These are phyloP conservation scores for Fusarium musae DNA, from an alignment of 2,329 filamentous ascomycete genomes.

Conservation along the genomic window DNA sequence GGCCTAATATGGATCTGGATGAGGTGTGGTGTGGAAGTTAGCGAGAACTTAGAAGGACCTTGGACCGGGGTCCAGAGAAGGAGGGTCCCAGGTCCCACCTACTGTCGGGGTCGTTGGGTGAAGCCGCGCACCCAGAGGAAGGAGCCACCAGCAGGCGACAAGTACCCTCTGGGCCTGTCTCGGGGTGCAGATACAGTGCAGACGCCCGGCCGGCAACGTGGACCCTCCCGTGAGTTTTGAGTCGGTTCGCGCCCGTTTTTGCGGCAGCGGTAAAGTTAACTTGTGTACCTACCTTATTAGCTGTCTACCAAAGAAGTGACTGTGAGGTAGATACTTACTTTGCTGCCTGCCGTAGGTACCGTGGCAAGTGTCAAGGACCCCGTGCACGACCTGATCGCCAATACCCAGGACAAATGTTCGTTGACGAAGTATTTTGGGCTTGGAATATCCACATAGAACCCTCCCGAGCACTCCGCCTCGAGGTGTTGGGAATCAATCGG, in stretches of 20 bases:
- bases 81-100: slow-evolving; percentile 17
- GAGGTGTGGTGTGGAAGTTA: slow-evolving; percentile 15
- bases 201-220: slow-evolving; percentile 20
- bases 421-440: slow-evolving; percentile 21
- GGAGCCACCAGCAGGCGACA: slow-evolving; percentile 1
- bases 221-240: slow-evolving; percentile 20
- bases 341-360: background rate
- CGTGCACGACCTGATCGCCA: slow-evolving; percentile 33
- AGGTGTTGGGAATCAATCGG: slow-evolving; percentile 12
- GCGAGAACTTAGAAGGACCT: slow-evolving; percentile 21
- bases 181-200: slow-evolving; percentile 26
- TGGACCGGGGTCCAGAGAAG: slow-evolving; percentile 14
- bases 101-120: background rate
- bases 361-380: slow-evolving; percentile 11
- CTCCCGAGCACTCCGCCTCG: slow-evolving; percentile 4
- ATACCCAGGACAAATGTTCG: background rate
- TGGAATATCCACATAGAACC: background rate
- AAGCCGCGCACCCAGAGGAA: slow-evolving; percentile 7
- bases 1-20: slow-evolving; percentile 41
- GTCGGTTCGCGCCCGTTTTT: slow-evolving; percentile 21
- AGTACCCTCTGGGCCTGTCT: slow-evolving; percentile 15
- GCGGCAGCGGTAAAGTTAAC: slow-evolving; percentile 24
- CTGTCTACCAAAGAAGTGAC: background rate
- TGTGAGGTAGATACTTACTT: background rate
- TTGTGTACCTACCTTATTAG: background rate